Percentiles rank a stretch among this genome's conserved stretches.
phyloP scores from a whole-genome alignment of 2,329 filamentous ascomycete genomes.

The Fusarium clavum region DNA sequence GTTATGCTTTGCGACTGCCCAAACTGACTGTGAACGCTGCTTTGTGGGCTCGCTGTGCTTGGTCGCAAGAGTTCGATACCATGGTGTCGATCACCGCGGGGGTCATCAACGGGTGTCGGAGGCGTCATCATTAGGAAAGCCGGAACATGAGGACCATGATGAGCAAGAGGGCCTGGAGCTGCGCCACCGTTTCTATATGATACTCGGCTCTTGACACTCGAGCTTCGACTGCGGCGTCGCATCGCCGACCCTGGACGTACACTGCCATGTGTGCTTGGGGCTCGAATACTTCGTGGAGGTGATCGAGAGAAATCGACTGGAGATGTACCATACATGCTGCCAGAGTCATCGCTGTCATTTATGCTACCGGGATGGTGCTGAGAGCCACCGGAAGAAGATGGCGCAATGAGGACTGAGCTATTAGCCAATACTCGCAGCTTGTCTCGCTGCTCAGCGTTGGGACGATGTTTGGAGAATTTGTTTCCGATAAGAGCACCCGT shows the following conservation, averaged over 20 bases:
- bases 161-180: constrained; percentile 33
- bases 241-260: constrained; percentile 55
- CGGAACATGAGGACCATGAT: constrained; percentile 49
- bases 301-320: constrained; percentile 70
- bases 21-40: constrained; percentile 32
- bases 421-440: constrained; percentile 87
- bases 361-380: constrained; percentile 56
- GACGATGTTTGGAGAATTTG: constrained; percentile 91
- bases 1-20: constrained; percentile 15
- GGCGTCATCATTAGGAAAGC: constrained; percentile 62
- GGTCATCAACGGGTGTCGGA: constrained; percentile 55
- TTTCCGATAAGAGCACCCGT: constrained; percentile 97
- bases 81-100: constrained; percentile 36
- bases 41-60: constrained; percentile 49
- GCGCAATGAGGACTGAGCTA: constrained; percentile 73
- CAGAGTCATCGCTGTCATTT: constrained; percentile 67
- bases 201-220: constrained; percentile 62
- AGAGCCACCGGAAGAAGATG: constrained; percentile 53
- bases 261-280: constrained; percentile 60
- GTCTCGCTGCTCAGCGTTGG: constrained; percentile 80
- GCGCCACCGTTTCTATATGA: constrained; percentile 55
- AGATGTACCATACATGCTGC: constrained; percentile 63
- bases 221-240: constrained; percentile 63
- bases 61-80: constrained; percentile 51
- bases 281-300: constrained; percentile 65